Evolutionary conservation across 345 rosid species (phyloP).

Genomic region (Kandelia obovata): DNA sequence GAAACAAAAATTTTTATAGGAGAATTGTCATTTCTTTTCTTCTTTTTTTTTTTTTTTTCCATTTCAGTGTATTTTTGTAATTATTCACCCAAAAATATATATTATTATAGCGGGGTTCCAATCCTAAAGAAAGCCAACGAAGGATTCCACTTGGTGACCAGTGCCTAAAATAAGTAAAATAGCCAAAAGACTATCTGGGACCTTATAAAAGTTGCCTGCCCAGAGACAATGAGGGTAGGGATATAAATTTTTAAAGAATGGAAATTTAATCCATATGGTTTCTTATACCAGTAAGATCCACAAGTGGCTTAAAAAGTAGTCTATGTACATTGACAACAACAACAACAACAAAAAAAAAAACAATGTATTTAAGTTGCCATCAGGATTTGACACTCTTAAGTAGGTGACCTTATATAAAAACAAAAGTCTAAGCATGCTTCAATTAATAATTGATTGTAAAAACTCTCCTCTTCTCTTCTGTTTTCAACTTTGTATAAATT

Average conservation of each 20-base stretch:
- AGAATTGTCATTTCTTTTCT: not conserved
- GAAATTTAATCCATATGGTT: slow-evolving; percentile 10
- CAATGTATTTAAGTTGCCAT: not conserved
- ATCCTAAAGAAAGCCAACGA: slow-evolving; percentile 33
- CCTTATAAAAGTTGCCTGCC: slow-evolving; percentile 33
- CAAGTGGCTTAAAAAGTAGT: slow-evolving; percentile 12
- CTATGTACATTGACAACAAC: not conserved
- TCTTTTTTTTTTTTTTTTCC: not conserved
- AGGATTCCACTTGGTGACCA: slow-evolving; percentile 43
- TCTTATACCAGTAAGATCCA: slow-evolving; percentile 21
- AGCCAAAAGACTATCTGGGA: slow-evolving; percentile 26
- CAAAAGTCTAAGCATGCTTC: slow-evolving; percentile 2
- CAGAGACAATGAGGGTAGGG: slow-evolving; percentile 22
- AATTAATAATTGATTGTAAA: slow-evolving; percentile 3
- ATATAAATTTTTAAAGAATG: slow-evolving; percentile 13
- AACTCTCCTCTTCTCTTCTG: not conserved
- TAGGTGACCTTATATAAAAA: not conserved
- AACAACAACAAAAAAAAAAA: not conserved
- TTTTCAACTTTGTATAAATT: not conserved
- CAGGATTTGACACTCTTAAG: not conserved
- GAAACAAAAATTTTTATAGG: not conserved
- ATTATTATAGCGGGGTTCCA: slow-evolving; percentile 6
- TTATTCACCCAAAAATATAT: not conserved
- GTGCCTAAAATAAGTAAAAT: slow-evolving; percentile 4
- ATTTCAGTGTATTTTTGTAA: not conserved